Evolutionary conservation across 164 flowering plant genomes (phyloP), one percentile per base, ranked within the genome.

Genomic region (Kingdonia uniflora): DNA sequence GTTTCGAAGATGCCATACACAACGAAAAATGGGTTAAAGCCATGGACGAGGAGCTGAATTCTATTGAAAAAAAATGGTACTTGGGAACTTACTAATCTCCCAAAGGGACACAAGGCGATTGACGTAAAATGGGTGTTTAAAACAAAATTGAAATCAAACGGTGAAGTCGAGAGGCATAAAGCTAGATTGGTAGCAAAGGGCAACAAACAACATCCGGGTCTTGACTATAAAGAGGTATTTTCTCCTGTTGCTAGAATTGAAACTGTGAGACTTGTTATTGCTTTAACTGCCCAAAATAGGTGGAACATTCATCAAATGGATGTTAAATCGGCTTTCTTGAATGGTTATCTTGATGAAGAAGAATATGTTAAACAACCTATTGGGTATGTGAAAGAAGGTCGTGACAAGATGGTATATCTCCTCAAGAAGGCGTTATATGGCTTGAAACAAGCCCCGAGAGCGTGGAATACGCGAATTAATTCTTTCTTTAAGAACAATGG

Each of bases 381-480:
- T 5, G 52, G 37, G 5, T 24, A 24, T 15, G 17, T 25, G 11
- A 24, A 25, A 26, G 14, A 49, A 25, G 16, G 21, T 12, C 37
- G 13, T n/a, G 38, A 49, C 6, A 7, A 49, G 7, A 49, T 24
- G 38, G 52, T 49, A 6, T 13, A 25, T 3, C 7, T 1, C 2
- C n/a, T 24, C n/a, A 49, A 26, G 5, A 49, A 49, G 52, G 52
- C 38, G 1, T 5, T 49, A 11, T 49, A 24, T 26, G 38, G 52
- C 0, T n/a, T 49, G 10, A 49, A 49, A 26, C 52, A 49, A n/a
- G 19, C 52, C 2, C 19, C 37, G 1, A 14, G 38, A 1, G 52
- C 52, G n/a, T 49, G 38, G 38, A 49, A 49, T 49, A 49, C 5
- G 11, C n/a, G 19, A 49, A 49, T 49, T 49, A 16, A 49, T 26